Conservation (phyloP, 441 rosid species). For the Syzygium malaccense region DNA sequence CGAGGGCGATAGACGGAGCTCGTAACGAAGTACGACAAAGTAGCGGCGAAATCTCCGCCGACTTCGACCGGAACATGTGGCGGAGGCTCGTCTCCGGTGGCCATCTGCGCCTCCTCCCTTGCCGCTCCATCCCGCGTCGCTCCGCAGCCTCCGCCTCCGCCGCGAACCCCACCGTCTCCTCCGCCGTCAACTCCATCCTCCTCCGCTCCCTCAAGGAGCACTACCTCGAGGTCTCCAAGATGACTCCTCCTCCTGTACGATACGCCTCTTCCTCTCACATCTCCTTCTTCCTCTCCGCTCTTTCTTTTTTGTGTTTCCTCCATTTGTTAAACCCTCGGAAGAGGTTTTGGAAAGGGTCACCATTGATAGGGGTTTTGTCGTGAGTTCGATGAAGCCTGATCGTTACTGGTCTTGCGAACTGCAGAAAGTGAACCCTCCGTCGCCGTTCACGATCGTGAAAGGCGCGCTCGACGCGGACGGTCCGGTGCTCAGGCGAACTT, state of each 20-base stretch:
- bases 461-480: slow-evolving; percentile 63
- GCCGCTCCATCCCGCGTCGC: background rate
- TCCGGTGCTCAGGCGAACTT: slow-evolving; percentile 56
- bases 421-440: slow-evolving; percentile 82
- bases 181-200: slow-evolving; percentile 63
- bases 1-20: background rate
- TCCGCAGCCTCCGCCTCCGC: background rate
- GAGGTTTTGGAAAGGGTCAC: background rate
- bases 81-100: background rate
- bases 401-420: background rate
- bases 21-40: background rate
- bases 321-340: background rate
- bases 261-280: slow-evolving; percentile 13
- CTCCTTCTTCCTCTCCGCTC: background rate
- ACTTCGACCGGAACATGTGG: background rate
- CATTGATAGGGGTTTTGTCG: background rate
- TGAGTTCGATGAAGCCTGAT: background rate
- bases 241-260: slow-evolving; percentile 95
- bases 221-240: slow-evolving; percentile 69
- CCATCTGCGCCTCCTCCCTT: background rate
- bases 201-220: slow-evolving; percentile 92
- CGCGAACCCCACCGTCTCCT: slow-evolving; percentile 20
- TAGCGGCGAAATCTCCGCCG: background rate
- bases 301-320: background rate
- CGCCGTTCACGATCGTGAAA: slow-evolving; percentile 48